Base-by-base conservation (phyloP, 2,329 filamentous ascomycete genomes). In the Drechslera avenae region DNA sequence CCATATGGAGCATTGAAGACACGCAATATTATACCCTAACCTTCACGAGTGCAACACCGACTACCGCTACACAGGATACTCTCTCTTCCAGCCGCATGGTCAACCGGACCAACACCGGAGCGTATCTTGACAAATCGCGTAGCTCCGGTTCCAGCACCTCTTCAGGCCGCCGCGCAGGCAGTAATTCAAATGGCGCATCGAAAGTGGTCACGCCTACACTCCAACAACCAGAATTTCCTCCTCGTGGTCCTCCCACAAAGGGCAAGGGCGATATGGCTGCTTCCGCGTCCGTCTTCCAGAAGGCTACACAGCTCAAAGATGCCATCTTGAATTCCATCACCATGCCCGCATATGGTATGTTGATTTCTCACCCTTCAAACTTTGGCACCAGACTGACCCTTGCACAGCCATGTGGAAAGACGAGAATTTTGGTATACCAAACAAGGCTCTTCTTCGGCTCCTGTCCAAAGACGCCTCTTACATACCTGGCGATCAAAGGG, bases 231-330 rank as follows among this genome's bases (percentile, higher is more conserved):
- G 81, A 83, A 0, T 89, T 89, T 50, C 86, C 86, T 2, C 87
- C 87, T 0, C 78, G 84, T 64, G 87, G 86, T 0, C 86, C 86
- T 1, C 87, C 87, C 0, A 78, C 81, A 1, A 78, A 79, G 36
- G 77, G 50, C 17, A 61, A 54, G 8, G 46, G 79, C 8, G 75
- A 80, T 4, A 71, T 79, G n/a, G 78, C 82, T 0, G 81, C 79
- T 47, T 79, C 83, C 2, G 85, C 87, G 0, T 87, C 87, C 0
- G 77, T 88, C 10, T 79, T 91, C 18, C 85, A 89, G 62, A 93
- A 91, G 67, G 83, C 89, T 46, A 84, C 83, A 6, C 78, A 86
- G 42, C 84, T 93, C 76, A 92, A 91, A 69, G 88, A 92, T 66
- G 88, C 88, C 1, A 79, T 92, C 14, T 75, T 93, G 5, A 88